Base-by-base conservation (phyloP, 108 stramenopile species). In the Asterionellopsis glacialis region DNA sequence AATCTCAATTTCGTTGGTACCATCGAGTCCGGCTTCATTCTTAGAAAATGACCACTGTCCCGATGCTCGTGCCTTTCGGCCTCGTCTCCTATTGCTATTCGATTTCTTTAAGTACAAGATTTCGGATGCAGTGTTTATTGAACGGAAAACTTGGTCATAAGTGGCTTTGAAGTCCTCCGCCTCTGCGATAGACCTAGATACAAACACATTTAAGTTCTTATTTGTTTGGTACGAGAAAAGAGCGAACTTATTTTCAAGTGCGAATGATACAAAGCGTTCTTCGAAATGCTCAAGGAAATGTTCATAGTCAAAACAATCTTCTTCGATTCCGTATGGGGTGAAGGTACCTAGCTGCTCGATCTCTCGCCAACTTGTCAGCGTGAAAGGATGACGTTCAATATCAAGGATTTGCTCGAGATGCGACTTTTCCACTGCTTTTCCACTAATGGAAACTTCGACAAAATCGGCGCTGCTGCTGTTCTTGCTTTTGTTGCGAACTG, bases 381-480 rank as follows among this genome's bases (percentile, higher is more conserved):
- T 45, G 65, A 76, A 89, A 11, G 67, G 72, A 53, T 92, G 87
- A 11, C 80, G 62, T 1, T 65, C 64, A 38, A 58, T 57, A 38
- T 76, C 49, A n/a, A 93, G 73, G 11, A 93, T 63, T 52, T 81
- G 71, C 0, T 63, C 50, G 11, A 92, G 70, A 49, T 84, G 76
- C 13, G 68, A 41, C 23, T 64, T 58, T 26, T 57, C 41, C 15
- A 73, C 66, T 14, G 61, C 57, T 24, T 63, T 49, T 39, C 71
- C 69, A 14, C 51, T 75, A 14, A 79, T 18, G n/a, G 48, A 27
- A 22, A 83, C 61, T 14, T 62, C 61, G 12, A 74, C 50, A 51
- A 66, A 24, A 10, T 57, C 69, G 26, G 61, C 71, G 24, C 16
- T 25, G 26, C 18, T 40, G 18, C 58, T 54, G 15, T 62, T 23